Base-by-base conservation (phyloP, 2,329 filamentous ascomycete species). In the Xylariaceae sp. region DNA sequence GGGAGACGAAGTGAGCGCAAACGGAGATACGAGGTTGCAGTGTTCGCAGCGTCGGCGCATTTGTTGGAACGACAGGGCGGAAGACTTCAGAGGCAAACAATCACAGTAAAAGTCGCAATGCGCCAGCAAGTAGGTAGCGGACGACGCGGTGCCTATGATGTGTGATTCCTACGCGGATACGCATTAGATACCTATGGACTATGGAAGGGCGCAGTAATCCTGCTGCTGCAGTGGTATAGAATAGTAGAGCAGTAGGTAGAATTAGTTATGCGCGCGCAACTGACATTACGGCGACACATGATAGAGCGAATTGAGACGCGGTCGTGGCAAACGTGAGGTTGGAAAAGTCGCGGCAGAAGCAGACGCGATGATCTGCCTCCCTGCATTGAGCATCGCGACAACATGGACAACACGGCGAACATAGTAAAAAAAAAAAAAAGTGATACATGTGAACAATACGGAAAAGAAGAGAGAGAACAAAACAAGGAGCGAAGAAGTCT, bases 131-230 rank as follows among this genome's bases (percentile, higher is more conserved):
- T 57, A 60, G 51, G 17, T 17, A 60, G 51, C 50, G 55, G 58
- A 49, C 47, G 55, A 62, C 45, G 50, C 53, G 53, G 45, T 49
- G n/a, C 53, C 49, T 30, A 30, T 30, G 23, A 5, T 30, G 53
- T 58, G 55, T 30, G 47, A 45, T 58, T 55, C 62, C 60, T 62
- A 64, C 15, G 56, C 18, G 45, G 51, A 47, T 52, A 56, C 57
- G 18, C 5, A 62, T 64, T 62, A 62, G 62, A 64, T 55, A 58
- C 49, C 59, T 63, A 64, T 56, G 57, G 47, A 59, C 15, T 53
- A 62, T 52, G 58, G 45, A 34, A 56, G 9, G 45, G 39, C 34
- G 44, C 55, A 48, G 35, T 17, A 55, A n/a, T 34, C 5, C 4
- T 30, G 23, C 23, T 30, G 23, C 23, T 4, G 23, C 23, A 30